Conservation (phyloP, 495 filamentous ascomycete genomes). For the Podospora appendiculata region DNA sequence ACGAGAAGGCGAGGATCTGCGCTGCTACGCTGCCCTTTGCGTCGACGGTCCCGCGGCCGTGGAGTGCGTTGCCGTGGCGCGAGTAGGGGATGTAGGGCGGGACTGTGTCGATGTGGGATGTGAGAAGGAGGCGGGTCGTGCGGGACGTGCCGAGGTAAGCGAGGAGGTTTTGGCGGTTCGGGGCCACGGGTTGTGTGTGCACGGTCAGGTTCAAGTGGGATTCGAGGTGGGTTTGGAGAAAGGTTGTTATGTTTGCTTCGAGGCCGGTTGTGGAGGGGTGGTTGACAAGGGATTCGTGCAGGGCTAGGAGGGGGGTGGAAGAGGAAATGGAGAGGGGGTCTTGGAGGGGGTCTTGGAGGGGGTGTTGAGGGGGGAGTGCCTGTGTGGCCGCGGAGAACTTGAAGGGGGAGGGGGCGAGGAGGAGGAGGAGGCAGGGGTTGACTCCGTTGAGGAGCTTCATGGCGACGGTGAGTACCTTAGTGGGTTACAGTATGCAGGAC, state of each 20-base stretch:
- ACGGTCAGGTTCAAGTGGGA: conserved; percentile 28
- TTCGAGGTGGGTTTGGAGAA: conserved; percentile 58
- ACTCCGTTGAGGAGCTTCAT: no score
- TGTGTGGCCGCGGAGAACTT: background rate
- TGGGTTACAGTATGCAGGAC: no score
- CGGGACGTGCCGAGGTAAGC: conserved; percentile 54
- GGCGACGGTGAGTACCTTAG: no score
- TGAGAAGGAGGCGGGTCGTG: conserved; percentile 56
- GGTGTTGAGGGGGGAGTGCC: background rate
- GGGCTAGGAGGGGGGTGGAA: conserved; percentile 12
- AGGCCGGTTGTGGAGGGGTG: conserved; percentile 68
- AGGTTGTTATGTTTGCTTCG: conserved; percentile 61
- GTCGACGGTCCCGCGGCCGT: conserved; percentile 79
- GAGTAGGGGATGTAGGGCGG: conserved; percentile 65
- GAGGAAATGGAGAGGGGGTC: background rate
- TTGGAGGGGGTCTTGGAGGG: background rate
- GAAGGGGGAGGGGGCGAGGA: no score
- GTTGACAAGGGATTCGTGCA: conserved; percentile 71
- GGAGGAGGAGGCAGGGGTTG: background rate
- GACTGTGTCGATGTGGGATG: conserved; percentile 65
- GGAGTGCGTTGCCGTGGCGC: conserved; percentile 24
- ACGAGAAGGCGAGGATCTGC: conserved; percentile 59
- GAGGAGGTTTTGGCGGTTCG: conserved; percentile 58
- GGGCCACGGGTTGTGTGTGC: conserved; percentile 5
- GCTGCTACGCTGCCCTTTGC: conserved; percentile 83